Percentiles rank a stretch among this genome's conserved stretches.
These are phyloP conservation scores for Anaeromyces robustus DNA, from an alignment of 192 early-diverging fungal species.

Conservation along the genomic window DNA sequence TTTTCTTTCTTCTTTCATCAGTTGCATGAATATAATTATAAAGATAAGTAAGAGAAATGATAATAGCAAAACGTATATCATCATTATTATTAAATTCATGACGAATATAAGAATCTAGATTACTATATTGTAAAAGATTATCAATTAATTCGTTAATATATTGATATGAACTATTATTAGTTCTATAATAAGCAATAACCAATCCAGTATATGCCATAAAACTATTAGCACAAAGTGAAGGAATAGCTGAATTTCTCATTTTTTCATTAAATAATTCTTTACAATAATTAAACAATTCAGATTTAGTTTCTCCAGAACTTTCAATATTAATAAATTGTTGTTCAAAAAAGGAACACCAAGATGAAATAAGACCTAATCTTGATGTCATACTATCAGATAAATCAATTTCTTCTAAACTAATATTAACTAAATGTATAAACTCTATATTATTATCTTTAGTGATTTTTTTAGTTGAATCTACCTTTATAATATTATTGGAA, in stretches of 20 bases:
- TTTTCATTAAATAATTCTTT: neutral
- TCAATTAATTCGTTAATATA: neutral
- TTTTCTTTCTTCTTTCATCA: neutral
- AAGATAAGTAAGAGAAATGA: neutral
- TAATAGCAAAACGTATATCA: neutral
- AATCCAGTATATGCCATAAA: neutral
- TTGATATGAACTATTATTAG: neutral
- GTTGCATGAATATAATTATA: neutral
- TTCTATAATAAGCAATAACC: neutral
- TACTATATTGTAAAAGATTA: neutral
- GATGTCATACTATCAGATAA: neutral
- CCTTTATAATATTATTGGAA: neutral
- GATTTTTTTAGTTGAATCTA: neutral
- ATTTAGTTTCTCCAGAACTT: neutral
- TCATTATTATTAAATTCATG: neutral
- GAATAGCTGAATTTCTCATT: neutral
- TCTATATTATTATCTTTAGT: neutral
- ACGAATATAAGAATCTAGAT: neutral
- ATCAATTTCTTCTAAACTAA: neutral
- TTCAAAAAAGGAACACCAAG: neutral
- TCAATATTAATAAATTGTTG: neutral
- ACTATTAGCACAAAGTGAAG: neutral
- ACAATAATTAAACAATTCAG: neutral
- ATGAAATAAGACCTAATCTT: neutral
- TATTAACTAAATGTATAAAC: neutral